Percentiles rank a stretch among this genome's conserved stretches.
These are phyloP conservation scores for Akanthomyces uredinophilus DNA, from an alignment of 2,329 filamentous ascomycete genomes.

Conservation along the genomic window DNA sequence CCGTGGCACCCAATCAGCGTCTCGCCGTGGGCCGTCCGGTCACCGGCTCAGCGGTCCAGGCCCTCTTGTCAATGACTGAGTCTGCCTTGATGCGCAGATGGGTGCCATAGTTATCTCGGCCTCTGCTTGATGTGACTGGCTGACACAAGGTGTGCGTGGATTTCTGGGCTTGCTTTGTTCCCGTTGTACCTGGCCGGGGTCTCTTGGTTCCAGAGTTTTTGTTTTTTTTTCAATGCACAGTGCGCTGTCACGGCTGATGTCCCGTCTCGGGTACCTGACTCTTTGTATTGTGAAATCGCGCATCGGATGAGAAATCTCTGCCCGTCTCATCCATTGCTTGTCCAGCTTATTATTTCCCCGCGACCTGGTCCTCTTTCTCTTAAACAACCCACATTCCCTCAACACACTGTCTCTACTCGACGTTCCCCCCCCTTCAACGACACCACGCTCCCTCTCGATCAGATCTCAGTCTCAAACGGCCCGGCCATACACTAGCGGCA, in stretches of 20 bases:
- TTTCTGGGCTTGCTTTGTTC: not conserved
- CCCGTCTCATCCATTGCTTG: not conserved
- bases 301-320: not conserved
- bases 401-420: too few relatives aligned
- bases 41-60: too few relatives aligned
- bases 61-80: not conserved
- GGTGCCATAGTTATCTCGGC: not conserved
- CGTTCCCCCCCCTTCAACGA: too few relatives aligned
- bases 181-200: not conserved
- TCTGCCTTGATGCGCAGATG: not conserved
- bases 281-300: not conserved
- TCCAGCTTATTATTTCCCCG: not conserved
- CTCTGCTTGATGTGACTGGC: not conserved
- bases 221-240: too few relatives aligned
- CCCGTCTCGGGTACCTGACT: not conserved
- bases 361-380: not conserved
- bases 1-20: too few relatives aligned
- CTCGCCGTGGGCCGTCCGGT: too few relatives aligned
- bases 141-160: not conserved
- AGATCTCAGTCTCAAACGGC: too few relatives aligned
- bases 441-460: too few relatives aligned
- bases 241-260: too few relatives aligned
- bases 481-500: not conserved
- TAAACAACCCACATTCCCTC: too few relatives aligned
- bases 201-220: not conserved